Conservation (phyloP, 129 eudicot genomes). For the Gnaphalium uliginosum region DNA sequence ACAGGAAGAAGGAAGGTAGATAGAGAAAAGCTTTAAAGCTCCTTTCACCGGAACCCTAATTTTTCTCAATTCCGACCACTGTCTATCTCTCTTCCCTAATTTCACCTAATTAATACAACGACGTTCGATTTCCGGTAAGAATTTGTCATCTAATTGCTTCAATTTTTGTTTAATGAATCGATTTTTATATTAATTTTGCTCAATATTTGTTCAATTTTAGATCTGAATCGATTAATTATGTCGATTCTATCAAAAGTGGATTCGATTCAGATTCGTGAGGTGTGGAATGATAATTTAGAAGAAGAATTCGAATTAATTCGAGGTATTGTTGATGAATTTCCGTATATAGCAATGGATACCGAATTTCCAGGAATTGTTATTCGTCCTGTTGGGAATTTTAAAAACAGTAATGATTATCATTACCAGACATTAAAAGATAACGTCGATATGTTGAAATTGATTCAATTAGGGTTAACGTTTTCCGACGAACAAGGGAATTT, state of each 20-base stretch:
- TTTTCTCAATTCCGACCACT: slow-evolving; percentile 13
- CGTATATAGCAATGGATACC: slow-evolving; percentile 85
- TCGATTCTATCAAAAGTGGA: slow-evolving; percentile 69
- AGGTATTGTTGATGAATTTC: slow-evolving; percentile 63
- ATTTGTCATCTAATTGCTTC: not conserved
- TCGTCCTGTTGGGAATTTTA: slow-evolving; percentile 77
- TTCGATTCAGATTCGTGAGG: slow-evolving; percentile 80
- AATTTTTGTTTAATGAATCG: not conserved
- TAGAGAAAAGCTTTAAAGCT: slow-evolving; percentile 32
- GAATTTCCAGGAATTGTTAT: slow-evolving; percentile 88
- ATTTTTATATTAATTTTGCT: not conserved
- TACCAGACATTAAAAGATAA: slow-evolving; percentile 78
- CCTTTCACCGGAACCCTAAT: slow-evolving; percentile 20
- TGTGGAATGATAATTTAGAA: slow-evolving; percentile 79
- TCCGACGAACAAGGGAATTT: slow-evolving; percentile 72
- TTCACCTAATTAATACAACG: not conserved
- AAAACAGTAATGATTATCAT: slow-evolving; percentile 64
- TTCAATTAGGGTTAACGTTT: slow-evolving; percentile 82
- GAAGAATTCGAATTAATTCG: slow-evolving; percentile 73
- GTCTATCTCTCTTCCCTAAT: slow-evolving; percentile 11
- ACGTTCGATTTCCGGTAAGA: slow-evolving; percentile 29
- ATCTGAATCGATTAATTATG: slow-evolving; percentile 1
- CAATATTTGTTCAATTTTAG: not conserved
- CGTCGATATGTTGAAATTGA: slow-evolving; percentile 79
- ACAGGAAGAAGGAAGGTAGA: slow-evolving; percentile 23